A percentile compares a stretch with the other conserved stretches of the same genome.
Conservation (phyloP, 352 stramenopile genomes). For the Phytopythium sindhum region DNA sequence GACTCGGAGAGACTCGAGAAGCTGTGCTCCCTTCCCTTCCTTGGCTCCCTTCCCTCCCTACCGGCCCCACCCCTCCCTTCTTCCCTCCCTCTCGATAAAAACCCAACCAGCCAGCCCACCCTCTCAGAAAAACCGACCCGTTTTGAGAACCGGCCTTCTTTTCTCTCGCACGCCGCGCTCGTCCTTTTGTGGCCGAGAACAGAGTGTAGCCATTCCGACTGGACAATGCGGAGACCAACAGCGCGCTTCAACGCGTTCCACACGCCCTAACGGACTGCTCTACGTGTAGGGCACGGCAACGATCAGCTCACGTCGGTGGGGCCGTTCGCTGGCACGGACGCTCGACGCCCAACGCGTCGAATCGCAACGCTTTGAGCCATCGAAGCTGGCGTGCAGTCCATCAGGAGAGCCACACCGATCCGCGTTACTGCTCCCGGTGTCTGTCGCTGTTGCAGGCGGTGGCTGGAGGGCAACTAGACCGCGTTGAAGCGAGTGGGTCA, state of each 20-base stretch:
- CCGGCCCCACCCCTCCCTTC: not conserved
- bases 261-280: not conserved
- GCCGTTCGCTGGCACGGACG: too few species aligned
- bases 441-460: not conserved
- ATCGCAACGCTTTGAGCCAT: too few species aligned
- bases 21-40: not conserved
- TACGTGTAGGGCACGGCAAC: too few species aligned
- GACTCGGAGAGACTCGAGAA: not conserved
- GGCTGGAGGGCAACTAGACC: not conserved
- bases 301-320: too few species aligned
- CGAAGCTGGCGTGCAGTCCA: too few species aligned
- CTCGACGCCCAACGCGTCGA: too few species aligned
- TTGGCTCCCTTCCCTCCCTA: too few species aligned
- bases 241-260: not conserved
- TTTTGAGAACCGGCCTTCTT: constrained; percentile 1
- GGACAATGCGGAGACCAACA: not conserved
- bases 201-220: not conserved
- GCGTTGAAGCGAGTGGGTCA: not conserved
- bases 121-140: constrained; percentile 1
- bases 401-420: too few species aligned
- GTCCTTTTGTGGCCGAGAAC: too few species aligned
- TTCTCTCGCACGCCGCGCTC: not conserved
- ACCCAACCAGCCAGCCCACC: not conserved
- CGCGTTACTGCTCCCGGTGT: too few species aligned
- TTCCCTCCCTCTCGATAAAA: constrained; percentile 2